Evolutionary conservation across 306 rosid genomes (phyloP).

Genomic region (Coriaria nepalensis): DNA sequence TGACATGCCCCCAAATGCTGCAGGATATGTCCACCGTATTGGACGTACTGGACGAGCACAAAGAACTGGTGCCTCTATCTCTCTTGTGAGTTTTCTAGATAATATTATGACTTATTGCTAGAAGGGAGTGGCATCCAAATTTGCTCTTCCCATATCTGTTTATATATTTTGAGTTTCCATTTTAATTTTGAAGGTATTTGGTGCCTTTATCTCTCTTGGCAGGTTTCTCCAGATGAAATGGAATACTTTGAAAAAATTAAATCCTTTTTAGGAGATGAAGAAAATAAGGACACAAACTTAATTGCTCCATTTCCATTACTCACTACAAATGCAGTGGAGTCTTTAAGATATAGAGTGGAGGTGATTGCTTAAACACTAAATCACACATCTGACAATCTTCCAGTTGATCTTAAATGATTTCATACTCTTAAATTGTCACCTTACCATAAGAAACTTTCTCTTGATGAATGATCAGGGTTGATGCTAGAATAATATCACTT

Average conservation of each 20-base stretch:
- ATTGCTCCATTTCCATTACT: constrained; percentile 63
- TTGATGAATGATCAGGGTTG: too few relatives aligned
- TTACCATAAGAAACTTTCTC: too few relatives aligned
- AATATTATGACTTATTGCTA: not conserved
- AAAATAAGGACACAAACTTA: constrained; percentile 32
- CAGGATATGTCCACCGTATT: constrained; percentile 78
- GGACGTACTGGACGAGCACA: constrained; percentile 98
- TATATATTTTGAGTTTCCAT: not conserved
- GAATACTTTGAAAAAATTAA: constrained; percentile 59
- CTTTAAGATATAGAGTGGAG: constrained; percentile 91
- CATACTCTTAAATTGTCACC: too few relatives aligned
- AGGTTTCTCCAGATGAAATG: constrained; percentile 89
- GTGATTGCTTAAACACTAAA: too few relatives aligned
- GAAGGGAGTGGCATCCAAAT: too few relatives aligned
- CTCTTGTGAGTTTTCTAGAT: constrained; percentile 55
- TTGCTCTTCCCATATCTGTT: too few relatives aligned
- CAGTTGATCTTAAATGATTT: too few relatives aligned
- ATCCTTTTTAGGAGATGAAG: constrained; percentile 56
- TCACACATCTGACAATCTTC: too few relatives aligned
- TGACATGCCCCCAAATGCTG: constrained; percentile 70
- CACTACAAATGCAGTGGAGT: constrained; percentile 68
- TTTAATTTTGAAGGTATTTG: too few relatives aligned
- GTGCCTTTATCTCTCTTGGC: too few relatives aligned
- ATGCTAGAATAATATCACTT: too few relatives aligned
- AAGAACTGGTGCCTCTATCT: constrained; percentile 71